Conservation (phyloP, 2,329 filamentous ascomycete species). For the Pseudocercospora vitis region DNA sequence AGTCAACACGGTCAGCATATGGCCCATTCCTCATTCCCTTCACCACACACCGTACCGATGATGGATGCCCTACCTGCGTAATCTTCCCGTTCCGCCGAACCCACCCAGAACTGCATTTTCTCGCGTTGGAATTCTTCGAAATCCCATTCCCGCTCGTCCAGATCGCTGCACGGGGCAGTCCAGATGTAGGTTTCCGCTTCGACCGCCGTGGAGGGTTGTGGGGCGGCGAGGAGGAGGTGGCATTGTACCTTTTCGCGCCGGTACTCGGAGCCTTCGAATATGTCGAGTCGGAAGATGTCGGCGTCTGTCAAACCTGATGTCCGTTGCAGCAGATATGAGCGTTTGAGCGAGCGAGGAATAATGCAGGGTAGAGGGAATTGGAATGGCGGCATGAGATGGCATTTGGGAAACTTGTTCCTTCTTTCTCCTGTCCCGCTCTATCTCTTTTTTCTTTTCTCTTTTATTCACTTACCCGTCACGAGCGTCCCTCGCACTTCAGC, state of each 20-base stretch:
- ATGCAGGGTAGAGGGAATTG: too few relatives aligned
- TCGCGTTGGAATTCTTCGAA: constrained; percentile 78
- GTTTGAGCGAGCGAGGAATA: too few relatives aligned
- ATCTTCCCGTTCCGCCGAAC: constrained; percentile 42
- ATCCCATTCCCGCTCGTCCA: constrained; percentile 83
- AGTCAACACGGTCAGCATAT: constrained; percentile 17
- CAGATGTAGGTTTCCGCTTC: constrained; percentile 55
- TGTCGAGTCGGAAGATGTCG: constrained; percentile 73
- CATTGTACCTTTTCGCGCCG: constrained; percentile 53
- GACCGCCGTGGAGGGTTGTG: constrained; percentile 40
- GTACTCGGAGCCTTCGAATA: constrained; percentile 80
- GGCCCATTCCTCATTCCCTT: not conserved
- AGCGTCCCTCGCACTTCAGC: constrained; percentile 70
- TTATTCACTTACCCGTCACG: too few relatives aligned
- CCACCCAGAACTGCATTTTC: constrained; percentile 65
- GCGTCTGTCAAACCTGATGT: constrained; percentile 74
- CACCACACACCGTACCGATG: constrained; percentile 23
- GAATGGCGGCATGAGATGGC: too few relatives aligned
- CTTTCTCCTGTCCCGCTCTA: too few relatives aligned
- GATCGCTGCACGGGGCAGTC: constrained; percentile 43
- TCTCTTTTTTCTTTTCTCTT: too few relatives aligned
- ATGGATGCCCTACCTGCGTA: constrained; percentile 44
- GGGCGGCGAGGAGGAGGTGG: too few relatives aligned
- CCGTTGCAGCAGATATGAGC: too few relatives aligned
- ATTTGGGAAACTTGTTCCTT: too few relatives aligned